These are phyloP conservation scores for Skeletonema costatum DNA, from an alignment of 108 stramenopile species.

Conservation along the genomic window DNA sequence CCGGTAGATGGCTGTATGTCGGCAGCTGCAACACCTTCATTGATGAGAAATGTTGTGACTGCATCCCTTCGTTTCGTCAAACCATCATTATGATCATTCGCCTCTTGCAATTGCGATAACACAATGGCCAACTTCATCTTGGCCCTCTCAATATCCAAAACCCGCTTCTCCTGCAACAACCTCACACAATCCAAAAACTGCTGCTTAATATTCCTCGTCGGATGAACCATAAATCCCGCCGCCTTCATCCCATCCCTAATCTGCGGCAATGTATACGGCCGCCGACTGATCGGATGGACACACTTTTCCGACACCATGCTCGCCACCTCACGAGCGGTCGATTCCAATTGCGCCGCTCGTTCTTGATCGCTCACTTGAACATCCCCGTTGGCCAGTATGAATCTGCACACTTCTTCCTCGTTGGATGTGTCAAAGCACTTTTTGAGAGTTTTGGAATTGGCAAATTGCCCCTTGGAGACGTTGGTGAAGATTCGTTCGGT, in stretches of 20 bases:
- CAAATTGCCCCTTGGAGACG: slow-evolving; percentile 95
- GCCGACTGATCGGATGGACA: slow-evolving; percentile 82
- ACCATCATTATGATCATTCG: slow-evolving; percentile 3
- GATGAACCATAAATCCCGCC: slow-evolving; percentile 90
- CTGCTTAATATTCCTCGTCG: slow-evolving; percentile 87
- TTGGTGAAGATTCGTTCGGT: slow-evolving; percentile 95
- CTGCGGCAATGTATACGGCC: slow-evolving; percentile 92
- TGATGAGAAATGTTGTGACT: slow-evolving; percentile 7
- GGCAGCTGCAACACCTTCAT: slow-evolving; percentile 21
- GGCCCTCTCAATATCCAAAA: slow-evolving; percentile 93
- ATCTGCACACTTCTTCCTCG: slow-evolving; percentile 75
- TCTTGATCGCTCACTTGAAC: slow-evolving; percentile 95
- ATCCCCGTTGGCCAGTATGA: slow-evolving; percentile 87
- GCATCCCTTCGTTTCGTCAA: slow-evolving; percentile 19
- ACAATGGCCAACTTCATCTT: slow-evolving; percentile 90
- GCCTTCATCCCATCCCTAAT: slow-evolving; percentile 82
- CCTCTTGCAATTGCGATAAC: slow-evolving; percentile 17
- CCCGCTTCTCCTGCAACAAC: slow-evolving; percentile 66
- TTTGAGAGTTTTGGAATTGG: slow-evolving; percentile 82
- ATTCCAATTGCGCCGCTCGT: slow-evolving; percentile 76
- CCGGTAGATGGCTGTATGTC: slow-evolving; percentile 11
- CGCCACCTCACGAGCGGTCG: slow-evolving; percentile 85
- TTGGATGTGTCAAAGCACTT: slow-evolving; percentile 89
- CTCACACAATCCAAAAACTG: slow-evolving; percentile 97
- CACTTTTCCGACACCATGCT: slow-evolving; percentile 93